Evolutionary conservation across 805 yeast genomes (phyloP).

Genomic region (Komagataella populi): DNA sequence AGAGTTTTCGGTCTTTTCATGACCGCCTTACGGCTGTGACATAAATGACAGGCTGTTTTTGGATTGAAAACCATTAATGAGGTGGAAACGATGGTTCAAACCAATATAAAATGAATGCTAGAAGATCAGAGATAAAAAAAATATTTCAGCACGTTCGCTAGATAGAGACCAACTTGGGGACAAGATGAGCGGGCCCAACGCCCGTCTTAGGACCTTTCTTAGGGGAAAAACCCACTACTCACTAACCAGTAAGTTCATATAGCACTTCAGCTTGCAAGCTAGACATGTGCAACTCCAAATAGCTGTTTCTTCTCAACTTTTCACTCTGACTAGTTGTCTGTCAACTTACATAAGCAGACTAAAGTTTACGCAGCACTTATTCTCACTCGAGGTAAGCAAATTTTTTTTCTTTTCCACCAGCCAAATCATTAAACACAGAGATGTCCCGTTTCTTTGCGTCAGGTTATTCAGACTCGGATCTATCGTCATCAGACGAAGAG

Average conservation of each 20-base stretch:
- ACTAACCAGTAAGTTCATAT: neutral
- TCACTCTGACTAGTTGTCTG: neutral
- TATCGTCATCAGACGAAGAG: constrained; percentile 38
- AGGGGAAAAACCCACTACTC: neutral
- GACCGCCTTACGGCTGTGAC: constrained; percentile 72
- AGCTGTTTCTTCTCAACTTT: neutral
- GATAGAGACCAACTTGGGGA: neutral
- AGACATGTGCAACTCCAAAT: no score
- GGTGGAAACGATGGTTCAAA: no score
- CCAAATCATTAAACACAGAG: constrained; percentile 1
- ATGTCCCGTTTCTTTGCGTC: constrained; percentile 91
- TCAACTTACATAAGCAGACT: neutral
- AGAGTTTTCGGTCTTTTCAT: constrained; percentile 87
- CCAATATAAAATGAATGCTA: neutral
- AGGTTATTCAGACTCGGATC: constrained; percentile 40
- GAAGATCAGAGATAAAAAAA: neutral
- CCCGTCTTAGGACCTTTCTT: neutral
- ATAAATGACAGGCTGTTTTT: constrained; percentile 58
- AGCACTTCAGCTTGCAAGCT: neutral
- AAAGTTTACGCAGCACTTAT: neutral
- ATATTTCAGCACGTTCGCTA: neutral
- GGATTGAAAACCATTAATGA: neutral
- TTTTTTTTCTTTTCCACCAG: neutral
- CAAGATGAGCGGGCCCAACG: neutral
- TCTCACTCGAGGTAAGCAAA: neutral